Evolutionary conservation across 768 basidiomycete species (phyloP), one percentile per base, ranked within the genome.

Genomic region (Boletus barrowsii): DNA sequence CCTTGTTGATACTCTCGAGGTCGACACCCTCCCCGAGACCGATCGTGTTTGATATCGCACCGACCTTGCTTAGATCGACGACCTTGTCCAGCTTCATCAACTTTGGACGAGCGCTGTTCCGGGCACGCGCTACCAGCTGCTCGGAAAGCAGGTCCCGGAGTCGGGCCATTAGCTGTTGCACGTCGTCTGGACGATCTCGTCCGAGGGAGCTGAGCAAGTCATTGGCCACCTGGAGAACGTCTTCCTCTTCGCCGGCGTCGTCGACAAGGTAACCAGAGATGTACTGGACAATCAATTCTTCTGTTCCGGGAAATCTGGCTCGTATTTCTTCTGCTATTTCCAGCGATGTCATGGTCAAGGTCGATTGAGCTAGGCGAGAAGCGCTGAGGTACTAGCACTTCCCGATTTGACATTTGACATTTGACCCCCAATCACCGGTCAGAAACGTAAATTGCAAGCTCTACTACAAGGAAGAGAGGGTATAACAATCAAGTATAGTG

Each of bases 1-100:
- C 92, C 79, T 95, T 94, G 74, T 93, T 93, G 50, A 93, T 91
- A 37, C 89, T 90, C 71, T 93, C 91, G 49, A 95, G 75, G 69
- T 95, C 93, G 37, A 94, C 90, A 14, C 90, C 90, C 58, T 92
- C 89, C 0, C 82, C 76, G 45, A 94, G 74, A 5, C 83, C 87
- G 58, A 93, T 87, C 8, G 91, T 93, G 53, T 73, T 87, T 29
- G 89, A 91, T 68, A 93, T 83, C 45, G 84, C 80, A 10, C 79
- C 77, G 3, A 84, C 73, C 72, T 89, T 90, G 75, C 88, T 90
- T 81, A 94, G 86, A 62, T 93, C 87, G 82, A 93, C 83, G 49
- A 91, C 87, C 69, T 86, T 88, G 71, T 93, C 93, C 56, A 93
- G 72, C 66, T 90, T 87, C 63, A 83, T 79, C 44, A 91, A 66